phyloP scores from a whole-genome alignment of 306 rosid species.

The Sphenostylis stenocarpa region DNA sequence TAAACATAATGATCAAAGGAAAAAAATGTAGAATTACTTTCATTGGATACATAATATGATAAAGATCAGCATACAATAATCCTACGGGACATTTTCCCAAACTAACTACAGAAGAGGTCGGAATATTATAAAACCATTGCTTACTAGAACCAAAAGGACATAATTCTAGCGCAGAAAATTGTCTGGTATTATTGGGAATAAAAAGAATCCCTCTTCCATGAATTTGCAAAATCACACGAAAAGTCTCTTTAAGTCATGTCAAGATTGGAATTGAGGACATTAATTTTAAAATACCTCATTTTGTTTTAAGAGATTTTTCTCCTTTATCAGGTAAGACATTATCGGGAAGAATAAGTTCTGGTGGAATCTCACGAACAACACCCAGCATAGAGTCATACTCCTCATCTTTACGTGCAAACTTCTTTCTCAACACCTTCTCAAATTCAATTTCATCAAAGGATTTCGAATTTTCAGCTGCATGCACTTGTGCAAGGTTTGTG shows the following conservation, averaged over 20 bases:
- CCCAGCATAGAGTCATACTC: conserved; percentile 90
- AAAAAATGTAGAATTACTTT: conserved; percentile 28
- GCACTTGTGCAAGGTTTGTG: conserved; percentile 87
- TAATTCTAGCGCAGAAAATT: conserved; percentile 43
- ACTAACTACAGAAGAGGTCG: conserved; percentile 32
- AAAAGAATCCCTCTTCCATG: conserved; percentile 55
- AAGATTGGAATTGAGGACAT: conserved; percentile 36
- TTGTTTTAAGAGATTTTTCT: conserved; percentile 43
- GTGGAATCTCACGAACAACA: conserved; percentile 79
- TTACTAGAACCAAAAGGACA: conserved; percentile 40
- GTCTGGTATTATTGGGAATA: conserved; percentile 71
- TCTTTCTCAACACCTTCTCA: conserved; percentile 88
- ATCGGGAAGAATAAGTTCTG: conserved; percentile 81
- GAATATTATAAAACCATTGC: conserved; percentile 34
- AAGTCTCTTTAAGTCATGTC: conserved; percentile 45
- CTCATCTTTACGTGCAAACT: conserved; percentile 77
- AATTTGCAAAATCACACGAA: conserved; percentile 43
- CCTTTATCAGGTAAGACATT: conserved; percentile 70
- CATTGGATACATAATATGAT: conserved; percentile 42
- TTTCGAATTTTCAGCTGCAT: conserved; percentile 89
- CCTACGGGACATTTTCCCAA: conserved; percentile 37
- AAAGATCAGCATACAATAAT: conserved; percentile 35
- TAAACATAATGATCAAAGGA: conserved; percentile 11
- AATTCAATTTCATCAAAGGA: conserved; percentile 73
- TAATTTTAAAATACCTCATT: conserved; percentile 32